A percentile compares a stretch with the other conserved stretches of the same genome.
Conservation (phyloP, 1,284 basidiomycete genomes). For the Microstroma glucosiphilum region DNA sequence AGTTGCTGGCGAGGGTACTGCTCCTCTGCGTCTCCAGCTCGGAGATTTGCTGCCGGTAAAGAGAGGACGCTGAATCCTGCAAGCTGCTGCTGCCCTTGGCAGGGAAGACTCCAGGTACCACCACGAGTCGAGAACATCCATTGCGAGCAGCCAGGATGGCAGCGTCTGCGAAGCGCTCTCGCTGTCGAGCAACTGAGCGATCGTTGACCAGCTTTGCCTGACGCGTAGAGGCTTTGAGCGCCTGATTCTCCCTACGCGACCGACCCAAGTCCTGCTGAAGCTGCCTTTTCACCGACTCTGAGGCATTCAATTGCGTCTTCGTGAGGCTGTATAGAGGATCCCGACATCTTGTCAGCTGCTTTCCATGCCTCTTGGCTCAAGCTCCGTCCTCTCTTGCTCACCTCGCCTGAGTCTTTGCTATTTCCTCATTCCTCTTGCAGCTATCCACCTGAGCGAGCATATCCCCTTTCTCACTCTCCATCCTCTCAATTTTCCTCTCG, state of each 20-base stretch:
- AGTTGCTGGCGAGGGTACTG: neutral
- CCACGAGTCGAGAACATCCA: neutral
- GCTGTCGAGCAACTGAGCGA: constrained; percentile 1
- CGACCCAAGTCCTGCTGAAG: neutral
- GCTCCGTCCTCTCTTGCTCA: neutral
- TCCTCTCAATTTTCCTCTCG: neutral
- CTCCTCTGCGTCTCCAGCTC: constrained; percentile 1
- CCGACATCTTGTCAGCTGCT: neutral
- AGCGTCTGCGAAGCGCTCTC: constrained; percentile 3
- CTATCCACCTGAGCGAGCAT: neutral
- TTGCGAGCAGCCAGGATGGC: constrained; percentile 5
- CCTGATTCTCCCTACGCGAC: neutral
- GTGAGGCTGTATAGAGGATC: neutral
- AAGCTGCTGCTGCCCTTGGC: constrained; percentile 1
- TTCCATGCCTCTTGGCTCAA: neutral
- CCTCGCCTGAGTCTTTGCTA: neutral
- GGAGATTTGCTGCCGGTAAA: neutral
- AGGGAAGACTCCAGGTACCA: neutral
- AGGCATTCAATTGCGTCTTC: neutral
- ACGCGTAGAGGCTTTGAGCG: constrained; percentile 1
- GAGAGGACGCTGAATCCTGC: neutral
- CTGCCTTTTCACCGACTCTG: neutral
- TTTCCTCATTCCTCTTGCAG: neutral
- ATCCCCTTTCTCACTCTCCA: neutral
- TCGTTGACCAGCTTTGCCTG: constrained; percentile 5